phyloP scores from a whole-genome alignment of 306 rosid species.

The Astragalus membranaceus region DNA sequence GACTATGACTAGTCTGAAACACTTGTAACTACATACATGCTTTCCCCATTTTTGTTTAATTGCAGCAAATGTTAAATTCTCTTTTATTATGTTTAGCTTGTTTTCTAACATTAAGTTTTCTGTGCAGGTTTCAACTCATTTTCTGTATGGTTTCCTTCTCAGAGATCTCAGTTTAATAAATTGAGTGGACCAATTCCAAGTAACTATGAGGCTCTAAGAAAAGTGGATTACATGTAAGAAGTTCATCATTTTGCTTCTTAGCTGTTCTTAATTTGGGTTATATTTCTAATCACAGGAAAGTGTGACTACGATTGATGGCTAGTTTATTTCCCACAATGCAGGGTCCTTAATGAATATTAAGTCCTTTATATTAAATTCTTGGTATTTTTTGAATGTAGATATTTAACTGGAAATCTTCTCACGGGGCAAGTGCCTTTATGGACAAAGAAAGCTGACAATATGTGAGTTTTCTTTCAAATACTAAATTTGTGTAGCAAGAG shows the following conservation, averaged over 20 bases:
- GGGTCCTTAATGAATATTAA: neutral
- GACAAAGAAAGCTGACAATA: slow-evolving; percentile 3
- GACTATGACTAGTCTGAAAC: slow-evolving; percentile 18
- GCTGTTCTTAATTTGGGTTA: neutral
- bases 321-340: neutral
- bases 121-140: neutral
- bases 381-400: neutral
- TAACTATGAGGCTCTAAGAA: slow-evolving; percentile 15
- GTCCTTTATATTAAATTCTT: neutral
- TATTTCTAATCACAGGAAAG: neutral
- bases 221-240: slow-evolving; percentile 39
- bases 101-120: neutral
- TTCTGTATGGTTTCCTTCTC: slow-evolving; percentile 4
- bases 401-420: slow-evolving; percentile 69
- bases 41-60: slow-evolving; percentile 5
- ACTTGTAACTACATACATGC: slow-evolving; percentile 36
- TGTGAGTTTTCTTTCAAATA: slow-evolving; percentile 38
- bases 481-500: neutral
- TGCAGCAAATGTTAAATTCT: neutral
- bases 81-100: neutral
- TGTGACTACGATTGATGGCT: neutral
- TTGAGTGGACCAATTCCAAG: slow-evolving; percentile 55
- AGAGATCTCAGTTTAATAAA: slow-evolving; percentile 84
- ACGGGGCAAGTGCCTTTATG: slow-evolving; percentile 47
- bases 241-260: neutral